Evolutionary conservation across 768 basidiomycete genomes (phyloP).

Genomic region (Phaffia australis): DNA sequence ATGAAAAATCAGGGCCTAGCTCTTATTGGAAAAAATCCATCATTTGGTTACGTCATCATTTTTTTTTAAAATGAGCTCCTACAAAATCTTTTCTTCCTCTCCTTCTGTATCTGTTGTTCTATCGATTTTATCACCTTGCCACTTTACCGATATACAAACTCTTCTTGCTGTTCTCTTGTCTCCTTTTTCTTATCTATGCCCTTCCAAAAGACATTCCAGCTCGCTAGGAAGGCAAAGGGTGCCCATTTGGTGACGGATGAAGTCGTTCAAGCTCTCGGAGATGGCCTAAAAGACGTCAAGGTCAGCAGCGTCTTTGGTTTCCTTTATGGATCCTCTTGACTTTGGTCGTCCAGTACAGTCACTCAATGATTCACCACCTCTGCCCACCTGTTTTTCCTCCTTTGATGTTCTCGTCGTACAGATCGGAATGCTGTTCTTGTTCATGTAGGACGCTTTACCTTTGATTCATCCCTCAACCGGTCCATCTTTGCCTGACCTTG

Average conservation of each 20-base stretch:
- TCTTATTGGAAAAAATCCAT: too few species aligned
- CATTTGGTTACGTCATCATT: too few species aligned
- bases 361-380: not conserved
- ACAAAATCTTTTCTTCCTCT: too few species aligned
- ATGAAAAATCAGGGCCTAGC: too few species aligned
- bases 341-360: not conserved
- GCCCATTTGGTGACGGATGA: constrained; percentile 8
- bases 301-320: not conserved
- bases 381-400: not conserved
- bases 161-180: not conserved
- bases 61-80: too few species aligned
- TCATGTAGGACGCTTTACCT: not conserved
- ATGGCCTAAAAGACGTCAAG: constrained; percentile 1
- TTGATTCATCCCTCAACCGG: too few species aligned
- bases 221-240: not conserved
- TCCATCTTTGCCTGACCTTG: too few species aligned
- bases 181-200: not conserved
- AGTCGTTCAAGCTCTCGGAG: not conserved
- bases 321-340: not conserved
- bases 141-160: too few species aligned
- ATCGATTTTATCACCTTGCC: too few species aligned
- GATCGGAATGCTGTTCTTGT: constrained; percentile 10
- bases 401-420: not conserved
- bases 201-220: constrained; percentile 8
- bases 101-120: too few species aligned